phyloP scores from a whole-genome alignment of 345 rosid species.

The Citrus reticulata region DNA sequence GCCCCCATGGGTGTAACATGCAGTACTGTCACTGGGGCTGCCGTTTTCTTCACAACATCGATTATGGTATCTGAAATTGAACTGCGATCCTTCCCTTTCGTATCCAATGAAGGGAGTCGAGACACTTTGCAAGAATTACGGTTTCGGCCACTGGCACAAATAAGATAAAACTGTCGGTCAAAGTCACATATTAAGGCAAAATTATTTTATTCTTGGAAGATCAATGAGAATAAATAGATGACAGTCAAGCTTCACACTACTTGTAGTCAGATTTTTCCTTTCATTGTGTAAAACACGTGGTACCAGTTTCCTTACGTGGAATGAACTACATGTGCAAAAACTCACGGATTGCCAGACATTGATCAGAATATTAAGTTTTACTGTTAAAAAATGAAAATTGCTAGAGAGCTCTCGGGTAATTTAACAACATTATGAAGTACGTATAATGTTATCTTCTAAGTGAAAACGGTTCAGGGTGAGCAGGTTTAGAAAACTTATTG shows the following conservation, averaged over 20 bases:
- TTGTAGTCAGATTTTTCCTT: too few species aligned
- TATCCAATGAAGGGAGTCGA: slow-evolving; percentile 33
- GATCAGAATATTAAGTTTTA: neutral
- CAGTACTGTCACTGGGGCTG: slow-evolving; percentile 40
- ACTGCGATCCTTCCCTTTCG: slow-evolving; percentile 44
- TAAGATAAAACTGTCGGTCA: slow-evolving; percentile 10
- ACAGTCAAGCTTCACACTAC: neutral
- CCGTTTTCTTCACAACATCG: slow-evolving; percentile 33
- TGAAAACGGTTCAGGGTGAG: neutral
- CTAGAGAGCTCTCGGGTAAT: neutral
- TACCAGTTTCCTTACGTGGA: neutral
- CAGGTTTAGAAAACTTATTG: neutral
- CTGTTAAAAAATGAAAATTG: neutral
- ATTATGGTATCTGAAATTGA: slow-evolving; percentile 41
- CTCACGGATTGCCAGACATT: neutral
- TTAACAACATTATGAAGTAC: neutral
- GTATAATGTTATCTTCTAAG: neutral
- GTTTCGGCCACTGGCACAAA: slow-evolving; percentile 34
- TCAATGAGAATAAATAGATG: neutral
- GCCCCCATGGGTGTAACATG: slow-evolving; percentile 73
- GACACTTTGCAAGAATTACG: slow-evolving; percentile 60
- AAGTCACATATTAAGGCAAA: neutral
- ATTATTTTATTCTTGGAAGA: neutral
- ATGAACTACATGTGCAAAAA: neutral
- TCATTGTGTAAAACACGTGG: too few species aligned